These are phyloP conservation scores for Hyaloscypha variabilis DNA, from an alignment of 495 filamentous ascomycete species.

Conservation along the genomic window DNA sequence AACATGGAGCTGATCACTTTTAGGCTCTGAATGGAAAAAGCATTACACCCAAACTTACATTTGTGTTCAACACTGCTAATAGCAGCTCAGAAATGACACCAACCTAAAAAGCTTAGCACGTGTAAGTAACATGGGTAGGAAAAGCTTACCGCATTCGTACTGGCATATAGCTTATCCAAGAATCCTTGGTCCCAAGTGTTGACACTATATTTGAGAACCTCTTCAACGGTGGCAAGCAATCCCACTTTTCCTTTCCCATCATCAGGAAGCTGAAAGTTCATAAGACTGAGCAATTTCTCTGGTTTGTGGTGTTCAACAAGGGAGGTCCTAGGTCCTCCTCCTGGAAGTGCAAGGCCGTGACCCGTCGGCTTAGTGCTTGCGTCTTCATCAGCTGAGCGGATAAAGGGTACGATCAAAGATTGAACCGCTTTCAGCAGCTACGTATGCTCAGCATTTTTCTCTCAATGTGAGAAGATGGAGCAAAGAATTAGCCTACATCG, in stretches of 20 bases:
- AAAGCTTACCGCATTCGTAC: slow-evolving; percentile 70
- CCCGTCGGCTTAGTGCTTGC: slow-evolving; percentile 50
- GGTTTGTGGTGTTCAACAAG: slow-evolving; percentile 74
- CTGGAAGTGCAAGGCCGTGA: slow-evolving; percentile 51
- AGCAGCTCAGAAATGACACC: slow-evolving; percentile 83
- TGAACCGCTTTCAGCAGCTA: slow-evolving; percentile 76
- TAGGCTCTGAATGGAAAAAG: slow-evolving; percentile 75
- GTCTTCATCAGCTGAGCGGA: slow-evolving; percentile 73
- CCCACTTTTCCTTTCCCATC: slow-evolving; percentile 71
- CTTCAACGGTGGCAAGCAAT: slow-evolving; percentile 62
- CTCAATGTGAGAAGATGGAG: not conserved
- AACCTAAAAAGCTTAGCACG: slow-evolving; percentile 43
- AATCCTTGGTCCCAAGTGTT: slow-evolving; percentile 98
- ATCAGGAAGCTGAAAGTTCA: slow-evolving; percentile 68
- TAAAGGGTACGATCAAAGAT: slow-evolving; percentile 76
- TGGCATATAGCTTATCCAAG: slow-evolving; percentile 87
- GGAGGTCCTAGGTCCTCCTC: slow-evolving; percentile 52
- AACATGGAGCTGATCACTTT: slow-evolving; percentile 63
- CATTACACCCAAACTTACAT: slow-evolving; percentile 63
- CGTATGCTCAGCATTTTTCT: slow-evolving; percentile 3
- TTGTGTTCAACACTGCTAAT: slow-evolving; percentile 83
- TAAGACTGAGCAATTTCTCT: slow-evolving; percentile 63
- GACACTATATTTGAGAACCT: slow-evolving; percentile 78
- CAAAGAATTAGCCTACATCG: slow-evolving; percentile 47
- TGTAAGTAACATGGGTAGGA: not conserved